Percentiles rank a stretch among this genome's conserved stretches.
Evolutionary conservation across 371 early-diverging fungal species (phyloP).

Genomic region (Mucor sp.): DNA sequence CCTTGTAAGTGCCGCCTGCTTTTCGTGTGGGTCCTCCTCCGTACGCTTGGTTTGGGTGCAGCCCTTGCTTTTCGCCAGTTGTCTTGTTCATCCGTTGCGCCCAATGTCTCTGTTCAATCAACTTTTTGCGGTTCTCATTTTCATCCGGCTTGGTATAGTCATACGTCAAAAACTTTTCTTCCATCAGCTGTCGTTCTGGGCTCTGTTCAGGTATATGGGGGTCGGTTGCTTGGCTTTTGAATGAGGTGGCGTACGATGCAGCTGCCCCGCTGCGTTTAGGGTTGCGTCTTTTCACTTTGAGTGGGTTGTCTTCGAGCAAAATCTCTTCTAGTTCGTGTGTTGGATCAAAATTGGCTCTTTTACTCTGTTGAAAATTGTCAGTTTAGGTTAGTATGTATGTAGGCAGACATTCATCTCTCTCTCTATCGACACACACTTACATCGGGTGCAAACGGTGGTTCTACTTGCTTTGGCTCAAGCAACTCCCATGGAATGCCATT

Average conservation of each 20-base stretch:
- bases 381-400: too few relatives aligned
- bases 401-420: too few relatives aligned
- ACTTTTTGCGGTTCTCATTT: conserved; percentile 23
- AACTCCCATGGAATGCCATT: conserved; percentile 57
- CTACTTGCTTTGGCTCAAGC: conserved; percentile 53
- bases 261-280: conserved; percentile 30
- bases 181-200: conserved; percentile 60
- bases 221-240: conserved; percentile 25
- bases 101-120: conserved; percentile 31
- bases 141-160: conserved; percentile 63
- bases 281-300: conserved; percentile 54
- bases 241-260: conserved; percentile 15
- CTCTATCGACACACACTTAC: too few relatives aligned
- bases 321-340: conserved; percentile 95
- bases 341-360: conserved; percentile 90
- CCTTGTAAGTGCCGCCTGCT: conserved; percentile 36
- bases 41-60: neutral
- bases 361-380: conserved; percentile 40
- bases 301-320: conserved; percentile 89
- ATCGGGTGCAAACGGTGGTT: conserved; percentile 71
- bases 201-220: conserved; percentile 18
- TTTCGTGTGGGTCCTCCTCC: conserved; percentile 24
- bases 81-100: conserved; percentile 49
- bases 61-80: conserved; percentile 21
- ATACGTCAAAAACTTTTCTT: conserved; percentile 61